Evolutionary conservation across 805 yeast species (phyloP).

Genomic region (Candida anglica): DNA sequence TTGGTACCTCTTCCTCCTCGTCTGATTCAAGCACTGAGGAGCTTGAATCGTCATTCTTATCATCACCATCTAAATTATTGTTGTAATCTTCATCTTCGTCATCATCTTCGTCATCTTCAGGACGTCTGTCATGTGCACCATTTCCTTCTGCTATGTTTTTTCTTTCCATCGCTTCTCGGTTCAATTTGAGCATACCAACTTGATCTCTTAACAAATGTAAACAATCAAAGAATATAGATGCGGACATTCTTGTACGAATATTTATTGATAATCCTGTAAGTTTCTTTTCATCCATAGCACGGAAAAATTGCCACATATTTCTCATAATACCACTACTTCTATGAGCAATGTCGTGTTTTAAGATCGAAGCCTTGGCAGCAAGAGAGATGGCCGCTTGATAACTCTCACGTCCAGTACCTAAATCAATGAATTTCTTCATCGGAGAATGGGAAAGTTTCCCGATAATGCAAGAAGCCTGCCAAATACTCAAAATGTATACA

Average conservation of each 20-base stretch:
- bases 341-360: slow-evolving; percentile 89
- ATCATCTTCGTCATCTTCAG: slow-evolving; percentile 17
- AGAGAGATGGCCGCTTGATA: slow-evolving; percentile 64
- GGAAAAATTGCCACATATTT: slow-evolving; percentile 87
- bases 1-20: slow-evolving; percentile 8
- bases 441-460: slow-evolving; percentile 77
- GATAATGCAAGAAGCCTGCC: slow-evolving; percentile 90
- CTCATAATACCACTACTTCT: slow-evolving; percentile 92
- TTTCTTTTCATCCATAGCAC: slow-evolving; percentile 57
- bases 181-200: slow-evolving; percentile 74
- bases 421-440: slow-evolving; percentile 60
- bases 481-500: slow-evolving; percentile 72
- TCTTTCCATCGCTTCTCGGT: slow-evolving; percentile 29
- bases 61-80: too few relatives aligned
- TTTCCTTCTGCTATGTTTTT: slow-evolving; percentile 23
- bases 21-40: slow-evolving; percentile 3
- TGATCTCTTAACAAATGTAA: slow-evolving; percentile 79
- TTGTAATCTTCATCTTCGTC: slow-evolving; percentile 5
- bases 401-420: slow-evolving; percentile 64
- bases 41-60: neutral
- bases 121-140: too few relatives aligned
- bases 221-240: slow-evolving; percentile 89
- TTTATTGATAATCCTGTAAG: slow-evolving; percentile 41
- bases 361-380: slow-evolving; percentile 75
- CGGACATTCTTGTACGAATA: slow-evolving; percentile 83